These are phyloP conservation scores for Ustilago shanxiensis DNA, from an alignment of 1,284 basidiomycete genomes.

Conservation along the genomic window DNA sequence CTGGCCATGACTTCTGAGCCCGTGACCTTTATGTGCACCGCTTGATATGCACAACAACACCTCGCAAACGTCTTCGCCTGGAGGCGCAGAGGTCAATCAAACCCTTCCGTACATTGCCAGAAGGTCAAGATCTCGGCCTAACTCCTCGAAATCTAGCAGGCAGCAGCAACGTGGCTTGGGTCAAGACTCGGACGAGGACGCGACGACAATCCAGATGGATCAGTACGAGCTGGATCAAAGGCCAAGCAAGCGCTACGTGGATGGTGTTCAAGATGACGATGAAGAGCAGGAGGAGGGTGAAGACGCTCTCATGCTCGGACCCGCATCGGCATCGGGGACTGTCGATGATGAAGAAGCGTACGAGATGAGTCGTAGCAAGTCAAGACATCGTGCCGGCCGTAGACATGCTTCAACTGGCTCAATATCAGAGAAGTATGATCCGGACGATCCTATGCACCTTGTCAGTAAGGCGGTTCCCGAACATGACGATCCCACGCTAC, in stretches of 20 bases:
- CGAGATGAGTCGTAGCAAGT: constrained; percentile 28
- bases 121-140: constrained; percentile 31
- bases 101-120: constrained; percentile 18
- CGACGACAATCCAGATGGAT: constrained; percentile 43
- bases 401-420: constrained; percentile 39
- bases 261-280: constrained; percentile 18
- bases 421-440: constrained; percentile 52
- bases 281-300: constrained; percentile 39
- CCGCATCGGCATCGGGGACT: constrained; percentile 19
- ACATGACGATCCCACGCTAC: constrained; percentile 73
- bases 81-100: constrained; percentile 36
- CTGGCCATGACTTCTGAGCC: neutral
- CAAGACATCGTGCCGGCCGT: constrained; percentile 17
- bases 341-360: constrained; percentile 32
- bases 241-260: constrained; percentile 14
- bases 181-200: constrained; percentile 43
- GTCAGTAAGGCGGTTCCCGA: constrained; percentile 72
- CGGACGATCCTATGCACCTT: constrained; percentile 59
- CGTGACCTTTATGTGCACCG: constrained; percentile 8
- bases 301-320: constrained; percentile 53
- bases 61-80: constrained; percentile 39
- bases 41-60: constrained; percentile 34
- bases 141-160: constrained; percentile 19
- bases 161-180: constrained; percentile 27
- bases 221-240: constrained; percentile 29